Evolutionary conservation across 2,329 filamentous ascomycete genomes (phyloP).

Genomic region (Pseudogymnoascus verrucosus): DNA sequence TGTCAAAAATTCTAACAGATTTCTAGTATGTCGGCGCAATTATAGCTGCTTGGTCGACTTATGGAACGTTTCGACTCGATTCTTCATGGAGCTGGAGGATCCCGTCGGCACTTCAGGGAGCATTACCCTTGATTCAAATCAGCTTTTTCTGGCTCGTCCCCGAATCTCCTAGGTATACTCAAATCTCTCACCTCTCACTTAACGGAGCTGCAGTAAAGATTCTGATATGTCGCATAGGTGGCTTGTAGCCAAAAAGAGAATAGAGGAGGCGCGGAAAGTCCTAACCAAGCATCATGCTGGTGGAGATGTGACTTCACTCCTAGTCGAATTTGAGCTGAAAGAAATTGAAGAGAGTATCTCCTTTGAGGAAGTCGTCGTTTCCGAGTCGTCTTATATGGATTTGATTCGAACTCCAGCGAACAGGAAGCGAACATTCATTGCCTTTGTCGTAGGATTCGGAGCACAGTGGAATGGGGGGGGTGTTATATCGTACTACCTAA

Average conservation of each 20-base stretch:
- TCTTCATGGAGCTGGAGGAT: constrained; percentile 32
- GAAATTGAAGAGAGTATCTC: constrained; percentile 42
- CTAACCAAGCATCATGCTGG: constrained; percentile 46
- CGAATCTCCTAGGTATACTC: background rate
- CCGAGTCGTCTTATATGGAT: constrained; percentile 32
- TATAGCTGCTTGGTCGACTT: constrained; percentile 33
- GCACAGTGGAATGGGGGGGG: constrained; percentile 21
- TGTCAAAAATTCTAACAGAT: background rate
- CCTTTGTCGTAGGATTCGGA: constrained; percentile 17
- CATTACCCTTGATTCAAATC: constrained; percentile 37
- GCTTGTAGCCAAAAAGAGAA: constrained; percentile 39
- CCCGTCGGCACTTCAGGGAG: constrained; percentile 36
- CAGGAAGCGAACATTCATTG: constrained; percentile 18
- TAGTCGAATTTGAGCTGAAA: constrained; percentile 40
- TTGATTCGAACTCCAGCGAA: constrained; percentile 21
- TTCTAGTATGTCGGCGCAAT: constrained; percentile 32
- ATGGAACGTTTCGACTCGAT: constrained; percentile 30
- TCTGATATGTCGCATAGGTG: constrained; percentile 46
- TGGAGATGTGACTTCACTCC: constrained; percentile 35
- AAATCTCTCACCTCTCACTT: background rate
- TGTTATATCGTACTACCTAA: constrained; percentile 20
- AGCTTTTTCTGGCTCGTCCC: background rate
- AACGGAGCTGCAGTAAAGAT: constrained; percentile 24
- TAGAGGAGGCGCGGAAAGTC: constrained; percentile 43
- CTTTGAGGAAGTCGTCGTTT: constrained; percentile 33